Evolutionary conservation across 2,329 filamentous ascomycete genomes (phyloP), one percentile per base, ranked within the genome.

Genomic region (Penicillium concentricum): DNA sequence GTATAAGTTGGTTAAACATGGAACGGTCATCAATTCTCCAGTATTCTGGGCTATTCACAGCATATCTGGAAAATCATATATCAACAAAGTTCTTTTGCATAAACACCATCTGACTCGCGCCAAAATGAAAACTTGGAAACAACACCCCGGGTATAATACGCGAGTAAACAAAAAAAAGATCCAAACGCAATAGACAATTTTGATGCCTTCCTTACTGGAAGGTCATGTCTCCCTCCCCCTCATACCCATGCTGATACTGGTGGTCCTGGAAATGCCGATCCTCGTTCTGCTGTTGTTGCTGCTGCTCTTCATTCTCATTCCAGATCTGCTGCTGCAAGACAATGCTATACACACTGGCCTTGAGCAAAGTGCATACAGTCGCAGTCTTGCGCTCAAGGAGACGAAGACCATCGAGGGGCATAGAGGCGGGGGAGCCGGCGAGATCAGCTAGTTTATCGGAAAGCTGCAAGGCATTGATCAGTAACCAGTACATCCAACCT

Each of bases 321-420:
- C 88, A 87, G 68, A 96, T 91, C 83, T 97, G 91, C 82, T 97
- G 93, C 83, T 99, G 93, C 79, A 99, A 76, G 60, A 99, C 92
- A 79, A 99, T 99, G 72, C 90, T 96, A 79, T 99, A 99, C 62
- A 99, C 94, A 75, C 93, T 97, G 18, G 94, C 93, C 80, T 99
- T 99, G 72, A 99, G 83, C 72, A 97, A 77, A 61, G 94, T 99
- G 76, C 96, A 97, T 22, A 97, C 93, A 53, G 96, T 81, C 65
- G 91, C 92, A 42, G 93, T 97, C 81, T 97, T 97, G 67, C 94
- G 83, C 80, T 99, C 94, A 53, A 99, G 81, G 42, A 92, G 87
- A 52, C 94, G 82, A 66, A 99, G 81, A 9, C 90, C 88, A 74
- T 99, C 91, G 10, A 79, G 72, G 7, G 89, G 88, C 22, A 91